Evolutionary conservation across 2,329 filamentous ascomycete species (phyloP).

Genomic region (Coniochaeta sp.): DNA sequence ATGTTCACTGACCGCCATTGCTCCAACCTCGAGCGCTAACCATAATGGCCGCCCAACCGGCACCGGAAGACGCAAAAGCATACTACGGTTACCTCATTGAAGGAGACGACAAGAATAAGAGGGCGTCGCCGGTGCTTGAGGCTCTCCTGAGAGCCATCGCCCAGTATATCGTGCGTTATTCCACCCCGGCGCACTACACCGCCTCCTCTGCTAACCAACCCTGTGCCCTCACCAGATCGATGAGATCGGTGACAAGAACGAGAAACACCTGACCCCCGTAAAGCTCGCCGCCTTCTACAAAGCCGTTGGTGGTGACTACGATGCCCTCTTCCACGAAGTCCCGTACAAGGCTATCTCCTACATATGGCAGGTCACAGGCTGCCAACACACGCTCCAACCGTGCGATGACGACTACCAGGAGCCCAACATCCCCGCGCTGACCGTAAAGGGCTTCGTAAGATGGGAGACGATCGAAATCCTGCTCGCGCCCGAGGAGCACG

Average conservation of each 20-base stretch:
- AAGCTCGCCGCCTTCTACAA: conserved; percentile 75
- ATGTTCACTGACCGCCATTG: background rate
- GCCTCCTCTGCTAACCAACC: background rate
- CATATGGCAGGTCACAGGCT: conserved; percentile 87
- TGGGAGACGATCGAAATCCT: conserved; percentile 92
- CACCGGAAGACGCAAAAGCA: conserved; percentile 18
- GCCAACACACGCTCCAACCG: conserved; percentile 79
- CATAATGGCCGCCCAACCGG: conserved; percentile 15
- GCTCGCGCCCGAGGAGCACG: conserved; percentile 81
- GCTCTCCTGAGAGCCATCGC: conserved; percentile 62
- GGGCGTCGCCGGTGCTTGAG: conserved; percentile 58
- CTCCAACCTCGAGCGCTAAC: background rate
- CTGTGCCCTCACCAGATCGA: conserved; percentile 32
- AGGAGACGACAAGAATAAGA: conserved; percentile 43
- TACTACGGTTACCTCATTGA: conserved; percentile 64
- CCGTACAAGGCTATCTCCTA: conserved; percentile 72
- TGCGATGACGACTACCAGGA: conserved; percentile 63
- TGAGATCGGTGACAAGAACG: conserved; percentile 50
- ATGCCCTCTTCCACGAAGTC: conserved; percentile 71
- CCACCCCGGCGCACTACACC: background rate
- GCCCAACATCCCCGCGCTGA: conserved; percentile 76
- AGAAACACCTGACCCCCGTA: conserved; percentile 48
- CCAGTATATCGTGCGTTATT: conserved; percentile 56
- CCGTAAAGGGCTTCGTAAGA: conserved; percentile 75
- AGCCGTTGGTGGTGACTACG: conserved; percentile 67